Conservation (phyloP, 345 rosid species). For the Citrus reticulata region DNA sequence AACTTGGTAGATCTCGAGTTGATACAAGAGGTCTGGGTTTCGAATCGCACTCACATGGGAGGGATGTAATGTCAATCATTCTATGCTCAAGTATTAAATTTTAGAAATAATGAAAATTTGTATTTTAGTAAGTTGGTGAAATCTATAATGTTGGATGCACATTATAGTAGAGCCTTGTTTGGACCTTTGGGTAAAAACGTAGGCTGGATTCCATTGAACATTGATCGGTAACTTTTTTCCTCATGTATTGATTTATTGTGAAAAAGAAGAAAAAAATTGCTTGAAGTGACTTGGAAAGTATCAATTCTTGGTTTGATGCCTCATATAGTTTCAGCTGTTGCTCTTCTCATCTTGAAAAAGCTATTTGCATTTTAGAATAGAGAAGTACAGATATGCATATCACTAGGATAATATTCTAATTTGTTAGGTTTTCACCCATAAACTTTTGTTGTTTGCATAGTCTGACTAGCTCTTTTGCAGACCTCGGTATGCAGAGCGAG, state of each 20-base stretch:
- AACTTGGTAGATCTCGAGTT: no score
- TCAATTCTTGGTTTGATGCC: background rate
- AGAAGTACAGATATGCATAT: background rate
- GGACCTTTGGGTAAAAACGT: background rate
- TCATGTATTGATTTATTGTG: background rate
- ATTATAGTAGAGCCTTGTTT: background rate
- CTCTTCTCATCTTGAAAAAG: background rate
- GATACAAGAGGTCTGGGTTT: no score
- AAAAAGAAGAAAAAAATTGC: background rate
- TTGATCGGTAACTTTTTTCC: background rate
- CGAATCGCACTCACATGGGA: no score
- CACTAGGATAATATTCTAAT: background rate
- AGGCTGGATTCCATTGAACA: background rate
- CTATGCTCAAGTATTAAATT: no score
- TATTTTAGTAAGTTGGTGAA: background rate
- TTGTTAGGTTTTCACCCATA: background rate
- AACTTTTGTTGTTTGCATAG: constrained; percentile 4
- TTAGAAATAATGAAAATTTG: background rate
- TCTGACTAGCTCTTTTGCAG: constrained; percentile 39
- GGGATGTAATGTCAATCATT: no score
- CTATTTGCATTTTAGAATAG: background rate
- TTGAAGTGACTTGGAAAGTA: background rate
- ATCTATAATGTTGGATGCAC: background rate
- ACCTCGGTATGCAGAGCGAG: constrained; percentile 73
- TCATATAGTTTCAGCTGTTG: background rate